Evolutionary conservation across 164 flowering plant species (phyloP).

Genomic region (Vitis riparia): DNA sequence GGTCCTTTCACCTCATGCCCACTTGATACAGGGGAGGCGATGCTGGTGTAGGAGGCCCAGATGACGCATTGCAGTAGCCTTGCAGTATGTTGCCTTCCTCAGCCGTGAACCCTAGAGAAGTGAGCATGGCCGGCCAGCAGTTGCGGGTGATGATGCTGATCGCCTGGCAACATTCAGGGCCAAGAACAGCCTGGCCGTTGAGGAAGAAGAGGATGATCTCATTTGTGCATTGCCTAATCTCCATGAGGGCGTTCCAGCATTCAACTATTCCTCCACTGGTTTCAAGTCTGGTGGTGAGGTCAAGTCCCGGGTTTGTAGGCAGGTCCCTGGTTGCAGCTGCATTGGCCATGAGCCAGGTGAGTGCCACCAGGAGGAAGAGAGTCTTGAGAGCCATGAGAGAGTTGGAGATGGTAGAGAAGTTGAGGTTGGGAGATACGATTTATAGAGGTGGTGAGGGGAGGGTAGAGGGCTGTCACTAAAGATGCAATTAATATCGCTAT

Average conservation of each 20-base stretch:
- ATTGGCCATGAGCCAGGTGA: neutral
- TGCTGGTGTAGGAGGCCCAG: no score
- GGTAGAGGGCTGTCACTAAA: no score
- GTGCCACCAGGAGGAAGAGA: no score
- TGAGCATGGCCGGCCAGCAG: constrained; percentile 49
- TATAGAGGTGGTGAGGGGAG: no score
- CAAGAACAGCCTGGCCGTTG: constrained; percentile 30
- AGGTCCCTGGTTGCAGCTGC: neutral
- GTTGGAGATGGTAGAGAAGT: no score
- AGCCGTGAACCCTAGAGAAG: constrained; percentile 37
- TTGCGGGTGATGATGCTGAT: constrained; percentile 28
- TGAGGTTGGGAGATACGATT: no score
- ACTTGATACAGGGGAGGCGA: no score
- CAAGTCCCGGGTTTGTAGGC: neutral
- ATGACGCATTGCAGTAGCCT: constrained; percentile 34
- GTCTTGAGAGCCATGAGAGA: no score
- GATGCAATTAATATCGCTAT: no score
- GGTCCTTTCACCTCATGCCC: no score
- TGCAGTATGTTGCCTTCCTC: constrained; percentile 35
- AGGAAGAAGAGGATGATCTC: constrained; percentile 40
- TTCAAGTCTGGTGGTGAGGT: constrained; percentile 13
- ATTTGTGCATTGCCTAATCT: constrained; percentile 40
- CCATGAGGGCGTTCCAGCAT: constrained; percentile 46
- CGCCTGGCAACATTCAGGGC: constrained; percentile 38
- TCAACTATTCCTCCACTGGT: constrained; percentile 19